Conservation (phyloP, 225 moss, liverwort and hornwort genomes). For the Bryoerythrophyllum caledonicum region DNA sequence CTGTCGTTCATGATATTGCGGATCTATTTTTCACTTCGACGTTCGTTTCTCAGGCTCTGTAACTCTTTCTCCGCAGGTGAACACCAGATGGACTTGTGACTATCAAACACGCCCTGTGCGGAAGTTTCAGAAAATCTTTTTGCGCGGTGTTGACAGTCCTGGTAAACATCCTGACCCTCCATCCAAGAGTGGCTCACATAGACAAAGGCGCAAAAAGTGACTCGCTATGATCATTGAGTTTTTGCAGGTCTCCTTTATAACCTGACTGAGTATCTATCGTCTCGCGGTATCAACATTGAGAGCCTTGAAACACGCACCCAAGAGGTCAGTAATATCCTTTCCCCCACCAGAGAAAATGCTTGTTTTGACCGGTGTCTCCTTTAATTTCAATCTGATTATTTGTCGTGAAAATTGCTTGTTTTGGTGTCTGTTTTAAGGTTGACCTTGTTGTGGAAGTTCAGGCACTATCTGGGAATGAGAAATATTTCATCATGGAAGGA, state of each 20-base stretch:
- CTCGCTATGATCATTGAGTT: too few relatives aligned
- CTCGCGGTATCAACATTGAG: slow-evolving; percentile 41
- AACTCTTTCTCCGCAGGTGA: slow-evolving; percentile 24
- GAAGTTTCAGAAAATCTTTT: slow-evolving; percentile 33
- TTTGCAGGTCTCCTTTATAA: slow-evolving; percentile 34
- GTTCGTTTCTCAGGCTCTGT: slow-evolving; percentile 7
- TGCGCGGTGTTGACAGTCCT: slow-evolving; percentile 45
- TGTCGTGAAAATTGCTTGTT: not conserved
- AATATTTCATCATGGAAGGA: slow-evolving; percentile 48
- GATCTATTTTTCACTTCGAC: not conserved
- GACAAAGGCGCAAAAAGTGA: too few relatives aligned
- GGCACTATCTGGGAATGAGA: slow-evolving; percentile 30
- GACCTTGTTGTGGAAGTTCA: slow-evolving; percentile 23
- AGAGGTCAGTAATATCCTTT: slow-evolving; percentile 24
- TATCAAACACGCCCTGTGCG: slow-evolving; percentile 19
- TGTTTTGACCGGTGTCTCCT: not conserved
- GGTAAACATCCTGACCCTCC: slow-evolving; percentile 31
- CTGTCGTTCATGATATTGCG: not conserved
- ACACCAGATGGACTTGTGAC: slow-evolving; percentile 41
- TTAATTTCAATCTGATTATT: not conserved
- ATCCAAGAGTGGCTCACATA: not conserved
- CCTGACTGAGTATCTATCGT: slow-evolving; percentile 37
- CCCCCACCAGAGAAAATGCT: not conserved
- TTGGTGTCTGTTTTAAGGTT: not conserved
- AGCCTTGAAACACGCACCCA: slow-evolving; percentile 41